phyloP scores from a whole-genome alignment of 2,329 filamentous ascomycete genomes.

The Claviceps sp. region DNA sequence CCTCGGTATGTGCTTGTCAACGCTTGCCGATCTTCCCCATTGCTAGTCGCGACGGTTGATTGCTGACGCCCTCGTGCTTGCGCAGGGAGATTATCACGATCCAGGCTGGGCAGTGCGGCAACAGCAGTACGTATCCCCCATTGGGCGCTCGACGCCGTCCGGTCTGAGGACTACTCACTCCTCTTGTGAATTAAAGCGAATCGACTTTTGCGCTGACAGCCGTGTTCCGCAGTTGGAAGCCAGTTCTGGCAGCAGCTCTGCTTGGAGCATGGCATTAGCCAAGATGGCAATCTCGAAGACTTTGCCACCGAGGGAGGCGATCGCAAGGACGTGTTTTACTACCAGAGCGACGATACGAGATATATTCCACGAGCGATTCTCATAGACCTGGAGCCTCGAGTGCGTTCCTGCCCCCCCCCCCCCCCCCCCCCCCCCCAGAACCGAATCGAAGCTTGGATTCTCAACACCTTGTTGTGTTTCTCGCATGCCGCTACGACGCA shows the following conservation, averaged over 20 bases:
- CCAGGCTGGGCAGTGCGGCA: conserved; percentile 97
- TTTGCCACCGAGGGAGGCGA: conserved; percentile 97
- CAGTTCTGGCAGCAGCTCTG: conserved; percentile 99
- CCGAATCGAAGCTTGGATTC: neutral
- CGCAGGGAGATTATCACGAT: conserved; percentile 95
- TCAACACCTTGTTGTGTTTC: neutral
- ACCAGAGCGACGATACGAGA: conserved; percentile 96
- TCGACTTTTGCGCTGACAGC: no score
- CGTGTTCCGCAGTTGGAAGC: conserved; percentile 55
- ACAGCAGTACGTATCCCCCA: conserved; percentile 64
- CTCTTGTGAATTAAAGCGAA: no score
- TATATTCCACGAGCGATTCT: conserved; percentile 95
- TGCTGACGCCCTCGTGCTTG: neutral
- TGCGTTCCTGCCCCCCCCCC: conserved; percentile 24
- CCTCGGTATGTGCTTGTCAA: conserved; percentile 11
- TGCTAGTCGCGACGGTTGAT: neutral
- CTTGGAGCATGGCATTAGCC: conserved; percentile 93
- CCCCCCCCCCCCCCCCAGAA: neutral
- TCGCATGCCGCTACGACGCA: neutral
- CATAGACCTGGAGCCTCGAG: conserved; percentile 85
- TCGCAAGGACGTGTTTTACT: conserved; percentile 98
- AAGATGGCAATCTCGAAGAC: conserved; percentile 92
- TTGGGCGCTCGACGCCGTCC: no score
- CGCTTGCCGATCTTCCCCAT: neutral
- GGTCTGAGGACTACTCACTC: no score